Percentiles rank a stretch among this genome's conserved stretches.
Conservation (phyloP, 2,329 filamentous ascomycete species). For the Pseudogymnoascus sp. region DNA sequence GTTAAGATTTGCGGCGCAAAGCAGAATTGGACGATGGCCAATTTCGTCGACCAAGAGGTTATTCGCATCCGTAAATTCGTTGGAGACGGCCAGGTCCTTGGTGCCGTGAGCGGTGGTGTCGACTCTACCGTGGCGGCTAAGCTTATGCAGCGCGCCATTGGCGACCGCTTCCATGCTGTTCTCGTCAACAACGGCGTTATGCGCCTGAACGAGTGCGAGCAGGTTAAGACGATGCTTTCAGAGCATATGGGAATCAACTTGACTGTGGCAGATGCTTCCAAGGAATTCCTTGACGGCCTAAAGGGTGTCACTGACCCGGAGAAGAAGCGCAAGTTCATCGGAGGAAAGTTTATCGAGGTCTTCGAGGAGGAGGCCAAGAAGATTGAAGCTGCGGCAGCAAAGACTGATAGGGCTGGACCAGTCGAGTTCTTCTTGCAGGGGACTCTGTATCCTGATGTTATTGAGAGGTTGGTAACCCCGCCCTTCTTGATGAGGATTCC, state of each 20-base stretch:
- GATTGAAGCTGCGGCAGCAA: constrained; percentile 63
- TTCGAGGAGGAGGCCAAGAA: constrained; percentile 72
- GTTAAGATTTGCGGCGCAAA: constrained; percentile 71
- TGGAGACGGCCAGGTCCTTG: constrained; percentile 74
- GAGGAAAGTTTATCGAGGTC: constrained; percentile 67
- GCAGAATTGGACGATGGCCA: constrained; percentile 76
- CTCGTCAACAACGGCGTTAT: constrained; percentile 81
- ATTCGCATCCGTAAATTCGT: constrained; percentile 71
- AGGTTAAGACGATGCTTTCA: constrained; percentile 71
- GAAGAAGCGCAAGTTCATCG: constrained; percentile 86
- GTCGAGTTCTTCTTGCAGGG: constrained; percentile 86
- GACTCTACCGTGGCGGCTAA: constrained; percentile 82
- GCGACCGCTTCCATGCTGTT: constrained; percentile 70
- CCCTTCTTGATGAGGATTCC: constrained; percentile 43
- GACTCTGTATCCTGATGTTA: constrained; percentile 55
- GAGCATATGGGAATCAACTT: constrained; percentile 83
- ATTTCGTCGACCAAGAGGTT: constrained; percentile 77
- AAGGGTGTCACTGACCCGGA: constrained; percentile 75
- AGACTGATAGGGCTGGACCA: constrained; percentile 60
- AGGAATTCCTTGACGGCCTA: constrained; percentile 70
- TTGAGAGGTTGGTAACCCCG: constrained; percentile 33
- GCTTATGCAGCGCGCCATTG: constrained; percentile 80
- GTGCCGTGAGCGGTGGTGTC: constrained; percentile 74
- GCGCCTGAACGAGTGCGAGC: constrained; percentile 73
- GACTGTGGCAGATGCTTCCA: constrained; percentile 71